Evolutionary conservation across 352 stramenopile genomes (phyloP).

Genomic region (Pythium apleroticum): DNA sequence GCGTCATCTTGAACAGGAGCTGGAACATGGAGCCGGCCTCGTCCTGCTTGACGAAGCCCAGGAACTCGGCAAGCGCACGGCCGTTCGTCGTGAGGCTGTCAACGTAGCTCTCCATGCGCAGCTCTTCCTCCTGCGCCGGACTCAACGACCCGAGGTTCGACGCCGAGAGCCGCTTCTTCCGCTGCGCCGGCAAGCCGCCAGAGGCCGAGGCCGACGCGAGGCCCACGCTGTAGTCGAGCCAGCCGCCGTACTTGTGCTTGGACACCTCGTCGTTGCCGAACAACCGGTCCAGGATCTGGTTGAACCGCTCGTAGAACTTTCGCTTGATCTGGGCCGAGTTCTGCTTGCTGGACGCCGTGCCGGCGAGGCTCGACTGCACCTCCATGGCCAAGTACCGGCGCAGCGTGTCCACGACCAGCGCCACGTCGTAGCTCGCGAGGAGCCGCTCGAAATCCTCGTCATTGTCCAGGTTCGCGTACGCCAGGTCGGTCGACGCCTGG

Average conservation of each 20-base stretch:
- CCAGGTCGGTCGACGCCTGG: conserved; percentile 20
- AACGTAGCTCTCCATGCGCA: conserved; percentile 49
- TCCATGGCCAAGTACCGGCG: conserved; percentile 69
- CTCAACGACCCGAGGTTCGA: conserved; percentile 35
- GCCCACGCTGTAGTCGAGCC: conserved; percentile 80
- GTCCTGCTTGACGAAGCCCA: conserved; percentile 57
- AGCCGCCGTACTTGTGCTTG: conserved; percentile 79
- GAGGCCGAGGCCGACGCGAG: conserved; percentile 17
- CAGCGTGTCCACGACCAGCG: conserved; percentile 53
- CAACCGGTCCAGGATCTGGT: conserved; percentile 79
- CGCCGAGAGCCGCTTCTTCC: conserved; percentile 42
- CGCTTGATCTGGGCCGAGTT: conserved; percentile 76
- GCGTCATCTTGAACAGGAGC: conserved; percentile 73
- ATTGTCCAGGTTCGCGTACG: conserved; percentile 42
- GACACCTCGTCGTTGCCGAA: conserved; percentile 74
- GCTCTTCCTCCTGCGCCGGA: conserved; percentile 46
- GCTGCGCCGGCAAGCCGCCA: conserved; percentile 20
- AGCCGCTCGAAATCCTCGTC: conserved; percentile 73
- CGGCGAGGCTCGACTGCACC: conserved; percentile 57
- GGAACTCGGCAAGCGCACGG: conserved; percentile 53
- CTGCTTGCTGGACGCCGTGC: conserved; percentile 56
- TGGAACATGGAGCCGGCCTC: conserved; percentile 79
- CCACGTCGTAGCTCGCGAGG: conserved; percentile 68
- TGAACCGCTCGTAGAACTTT: conserved; percentile 87
- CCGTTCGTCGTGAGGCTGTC: conserved; percentile 46